These are phyloP conservation scores for Dendrobium chrysotoxum DNA, from an alignment of 106 monocot genomes.

Conservation along the genomic window DNA sequence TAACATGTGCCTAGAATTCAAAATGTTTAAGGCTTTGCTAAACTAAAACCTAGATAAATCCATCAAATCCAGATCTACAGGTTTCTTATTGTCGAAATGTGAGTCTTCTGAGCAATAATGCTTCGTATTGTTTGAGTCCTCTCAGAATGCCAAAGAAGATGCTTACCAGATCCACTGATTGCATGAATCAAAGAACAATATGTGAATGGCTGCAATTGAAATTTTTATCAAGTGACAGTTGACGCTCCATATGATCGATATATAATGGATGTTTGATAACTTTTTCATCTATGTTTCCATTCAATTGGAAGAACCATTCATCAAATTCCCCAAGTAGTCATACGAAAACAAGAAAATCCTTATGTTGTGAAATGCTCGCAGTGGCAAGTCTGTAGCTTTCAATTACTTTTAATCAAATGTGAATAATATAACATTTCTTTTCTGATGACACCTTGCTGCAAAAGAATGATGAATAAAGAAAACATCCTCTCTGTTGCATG, in stretches of 20 bases:
- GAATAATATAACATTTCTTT: too few relatives aligned
- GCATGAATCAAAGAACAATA: not conserved
- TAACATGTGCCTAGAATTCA: not conserved
- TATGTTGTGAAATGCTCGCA: too few relatives aligned
- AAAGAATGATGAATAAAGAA: too few relatives aligned
- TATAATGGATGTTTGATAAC: too few relatives aligned
- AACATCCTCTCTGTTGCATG: too few relatives aligned
- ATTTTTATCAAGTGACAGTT: not conserved
- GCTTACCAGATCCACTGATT: not conserved
- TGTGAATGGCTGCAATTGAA: not conserved
- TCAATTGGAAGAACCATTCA: too few relatives aligned
- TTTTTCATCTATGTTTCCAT: too few relatives aligned
- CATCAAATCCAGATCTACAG: not conserved
- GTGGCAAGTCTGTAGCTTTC: too few relatives aligned
- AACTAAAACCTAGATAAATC: not conserved
- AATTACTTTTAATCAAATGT: too few relatives aligned
- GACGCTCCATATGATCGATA: not conserved
- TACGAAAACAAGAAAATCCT: too few relatives aligned
- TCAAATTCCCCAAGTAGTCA: too few relatives aligned
- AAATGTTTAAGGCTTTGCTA: not conserved
- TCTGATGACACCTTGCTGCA: too few relatives aligned
- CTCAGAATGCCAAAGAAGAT: not conserved
- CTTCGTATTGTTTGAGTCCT: not conserved
- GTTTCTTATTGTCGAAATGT: not conserved
- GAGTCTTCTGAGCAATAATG: not conserved